Evolutionary conservation across 2,329 filamentous ascomycete genomes (phyloP), one percentile per base, ranked within the genome.

Genomic region (Colletotrichum eleusines): DNA sequence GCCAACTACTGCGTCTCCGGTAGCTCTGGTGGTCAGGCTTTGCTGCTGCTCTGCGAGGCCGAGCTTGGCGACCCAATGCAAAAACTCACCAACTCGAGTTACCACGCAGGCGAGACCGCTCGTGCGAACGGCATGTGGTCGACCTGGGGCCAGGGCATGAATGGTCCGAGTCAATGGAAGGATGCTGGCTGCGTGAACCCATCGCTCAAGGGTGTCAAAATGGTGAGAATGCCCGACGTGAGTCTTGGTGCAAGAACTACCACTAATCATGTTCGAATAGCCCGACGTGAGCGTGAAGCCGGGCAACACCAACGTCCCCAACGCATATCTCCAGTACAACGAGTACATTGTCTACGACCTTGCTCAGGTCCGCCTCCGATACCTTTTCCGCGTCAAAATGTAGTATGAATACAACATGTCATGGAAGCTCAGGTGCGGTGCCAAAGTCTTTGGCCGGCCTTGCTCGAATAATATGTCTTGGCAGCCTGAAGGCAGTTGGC

Each of bases 1-100:
- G 93, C 93, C 20, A 89, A 89, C 75, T 97, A 97, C 82, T 96
- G 93, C 78, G 87, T 80, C 63, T 78, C 89, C 0, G 78, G 81
- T 73, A 86, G 83, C 71, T 92, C 91, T n/a, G 88, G 86, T n/a
- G 87, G 89, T 26, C 89, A 90, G 28, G 94, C 90, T 0, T 84
- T 97, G 3, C 84, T 97, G 5, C 86, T 97, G 23, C 89, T 97
- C 1, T 97, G 94, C 76, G 94, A 97, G 76, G 94, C 93, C 5
- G 83, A 84, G 80, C 86, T 97, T 3, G 94, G 94, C 7, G 81
- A 90, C 42, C 93, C 94, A 0, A 90, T 95, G 83, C 87, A 91
- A 69, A 85, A 90, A 75, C 84, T 95, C 3, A 84, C 81, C 0
- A 0, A 82, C 16, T 79, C 88, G 1, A 87, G 88, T 26, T 94